phyloP scores from a whole-genome alignment of 129 eudicot genomes.

The Calendula officinalis region DNA sequence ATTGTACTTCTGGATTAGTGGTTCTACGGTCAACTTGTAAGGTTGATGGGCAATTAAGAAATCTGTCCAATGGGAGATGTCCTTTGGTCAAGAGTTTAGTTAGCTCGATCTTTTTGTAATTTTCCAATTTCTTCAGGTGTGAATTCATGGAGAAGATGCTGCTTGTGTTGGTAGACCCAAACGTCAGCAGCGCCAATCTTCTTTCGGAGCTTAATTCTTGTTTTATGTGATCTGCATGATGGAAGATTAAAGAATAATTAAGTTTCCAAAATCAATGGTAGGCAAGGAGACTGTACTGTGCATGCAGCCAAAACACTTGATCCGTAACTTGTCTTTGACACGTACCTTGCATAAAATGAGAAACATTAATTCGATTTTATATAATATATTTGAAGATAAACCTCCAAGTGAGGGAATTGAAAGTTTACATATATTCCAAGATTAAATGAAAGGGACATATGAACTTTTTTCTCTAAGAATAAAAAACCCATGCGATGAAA shows the following conservation, averaged over 20 bases:
- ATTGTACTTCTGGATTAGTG: constrained; percentile 60
- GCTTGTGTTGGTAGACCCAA: constrained; percentile 48
- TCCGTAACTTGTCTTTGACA: constrained; percentile 8
- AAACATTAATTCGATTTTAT: no score
- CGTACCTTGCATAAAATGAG: no score
- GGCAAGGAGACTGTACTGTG: no score
- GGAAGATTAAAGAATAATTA: constrained; percentile 3
- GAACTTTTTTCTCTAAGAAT: no score
- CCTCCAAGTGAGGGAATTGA: no score
- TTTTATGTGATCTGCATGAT: constrained; percentile 46
- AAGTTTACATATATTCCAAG: no score
- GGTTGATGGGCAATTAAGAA: constrained; percentile 97
- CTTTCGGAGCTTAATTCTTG: constrained; percentile 52
- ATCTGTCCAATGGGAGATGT: constrained; percentile 95
- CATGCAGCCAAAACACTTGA: constrained; percentile 2
- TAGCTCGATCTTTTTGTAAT: constrained; percentile 68
- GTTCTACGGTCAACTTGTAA: constrained; percentile 84
- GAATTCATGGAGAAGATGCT: constrained; percentile 70
- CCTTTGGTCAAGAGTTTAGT: constrained; percentile 63
- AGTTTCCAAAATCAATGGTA: no score
- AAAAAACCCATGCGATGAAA: no score
- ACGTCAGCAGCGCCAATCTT: constrained; percentile 72
- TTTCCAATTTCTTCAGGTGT: constrained; percentile 90
- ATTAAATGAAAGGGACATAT: no score
- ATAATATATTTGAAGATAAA: no score